Evolutionary conservation across 257 asterid species (phyloP), one percentile per base, ranked within the genome.

Genomic region (Eustoma russellianum): DNA sequence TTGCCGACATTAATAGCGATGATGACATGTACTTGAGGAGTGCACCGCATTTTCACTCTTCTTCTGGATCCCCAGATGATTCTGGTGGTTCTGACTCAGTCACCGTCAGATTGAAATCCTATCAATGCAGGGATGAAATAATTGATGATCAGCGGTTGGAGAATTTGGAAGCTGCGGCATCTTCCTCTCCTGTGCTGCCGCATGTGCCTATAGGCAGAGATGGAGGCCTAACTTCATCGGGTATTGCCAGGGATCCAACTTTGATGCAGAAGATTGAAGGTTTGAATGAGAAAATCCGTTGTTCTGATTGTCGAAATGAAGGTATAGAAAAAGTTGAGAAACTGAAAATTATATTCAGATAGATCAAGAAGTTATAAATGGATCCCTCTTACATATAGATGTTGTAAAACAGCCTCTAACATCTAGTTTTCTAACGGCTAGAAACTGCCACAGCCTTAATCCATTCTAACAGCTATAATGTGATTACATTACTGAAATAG

Each of bases 241-340:
- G 75, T 64, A 49, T 66, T 10, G 52, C 73, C 13, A 85, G 77
- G 66, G 83, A 76, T 56, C 46, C 83, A 45, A 64, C 71, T 59
- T 68, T 88, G 57, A 79, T 92, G 73, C 92, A 83, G 66, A 92
- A 85, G 67, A 83, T 83, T 65, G 95, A 85, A 66, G 79, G 77
- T 69, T 65, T 92, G 62, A 92, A 92, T 73, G 91, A 88, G 65
- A 88, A 92, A 70, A 68, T 62, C 41, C 85, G 85, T 66, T 78
- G 71, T 55, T 78, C 90, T 70, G 95, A 87, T 77, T 82, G 74
- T 38, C 66, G 72, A 34, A 53, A 35, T 70, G 85, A 72, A 74
- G 56, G n/a, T n/a, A n/a, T n/a, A n/a, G n/a, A n/a, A n/a, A n/a
- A n/a, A n/a, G n/a, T n/a, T n/a, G n/a, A n/a, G n/a, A n/a, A n/a